A percentile compares a stretch with the other conserved stretches of the same genome.
phyloP scores from a whole-genome alignment of 805 yeast species.

The Candida ficus region DNA sequence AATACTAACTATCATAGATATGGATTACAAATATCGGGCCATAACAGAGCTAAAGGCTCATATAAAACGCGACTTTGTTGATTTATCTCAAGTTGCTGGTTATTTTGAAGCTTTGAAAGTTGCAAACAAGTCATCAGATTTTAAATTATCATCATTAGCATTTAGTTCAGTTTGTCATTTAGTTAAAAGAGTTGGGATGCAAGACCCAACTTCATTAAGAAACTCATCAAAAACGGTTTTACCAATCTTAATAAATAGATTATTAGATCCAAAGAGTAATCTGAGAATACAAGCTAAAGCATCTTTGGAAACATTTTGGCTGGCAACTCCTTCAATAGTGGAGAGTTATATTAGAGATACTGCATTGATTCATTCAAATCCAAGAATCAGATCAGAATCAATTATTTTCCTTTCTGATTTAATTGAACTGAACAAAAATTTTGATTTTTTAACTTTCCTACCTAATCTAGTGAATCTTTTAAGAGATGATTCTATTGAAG shows the following conservation, averaged over 20 bases:
- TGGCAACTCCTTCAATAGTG: slow-evolving; percentile 43
- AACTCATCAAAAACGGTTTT: slow-evolving; percentile 39
- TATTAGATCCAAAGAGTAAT: slow-evolving; percentile 37
- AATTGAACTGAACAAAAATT: slow-evolving; percentile 30
- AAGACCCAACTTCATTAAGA: slow-evolving; percentile 41
- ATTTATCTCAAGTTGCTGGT: slow-evolving; percentile 41
- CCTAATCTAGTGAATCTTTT: slow-evolving; percentile 23
- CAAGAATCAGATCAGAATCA: slow-evolving; percentile 36
- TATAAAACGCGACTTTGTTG: slow-evolving; percentile 51
- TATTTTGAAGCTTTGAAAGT: slow-evolving; percentile 45
- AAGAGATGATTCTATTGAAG: slow-evolving; percentile 23
- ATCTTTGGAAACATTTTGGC: slow-evolving; percentile 51
- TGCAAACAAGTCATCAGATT: slow-evolving; percentile 37
- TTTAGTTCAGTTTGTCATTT: slow-evolving; percentile 52
- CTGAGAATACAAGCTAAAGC: slow-evolving; percentile 41
- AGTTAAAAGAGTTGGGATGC: slow-evolving; percentile 53
- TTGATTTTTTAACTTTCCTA: slow-evolving; percentile 26
- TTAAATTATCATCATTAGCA: slow-evolving; percentile 35
- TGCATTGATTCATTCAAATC: slow-evolving; percentile 37
- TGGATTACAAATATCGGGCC: slow-evolving; percentile 13
- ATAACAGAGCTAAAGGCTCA: slow-evolving; percentile 41
- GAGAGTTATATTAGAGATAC: slow-evolving; percentile 39
- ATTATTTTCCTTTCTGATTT: slow-evolving; percentile 41
- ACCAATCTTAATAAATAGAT: slow-evolving; percentile 45
- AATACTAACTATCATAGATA: slow-evolving; percentile 12